Base-by-base conservation (phyloP, 192 early-diverging fungal species). In the Coemansia sp. region DNA sequence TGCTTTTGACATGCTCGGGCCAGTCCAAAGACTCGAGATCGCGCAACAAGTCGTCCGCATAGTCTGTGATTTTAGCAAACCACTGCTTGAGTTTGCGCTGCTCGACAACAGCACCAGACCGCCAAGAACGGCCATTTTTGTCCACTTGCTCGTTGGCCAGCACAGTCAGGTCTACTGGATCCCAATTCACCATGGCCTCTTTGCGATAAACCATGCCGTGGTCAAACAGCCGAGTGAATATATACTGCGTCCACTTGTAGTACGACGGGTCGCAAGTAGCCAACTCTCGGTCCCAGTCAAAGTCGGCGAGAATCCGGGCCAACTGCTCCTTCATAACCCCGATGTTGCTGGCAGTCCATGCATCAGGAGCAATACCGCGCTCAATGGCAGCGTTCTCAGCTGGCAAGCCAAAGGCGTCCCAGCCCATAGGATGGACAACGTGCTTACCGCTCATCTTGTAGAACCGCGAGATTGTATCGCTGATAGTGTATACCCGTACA, bases 401-500 rank as follows among this genome's bases (percentile, higher is more conserved):
- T 0, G 97, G 97, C n/a, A 98, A 82, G 1, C 97, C 97, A 84
- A 98, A 98, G 7, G 94, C 90, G 73, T 98, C 97, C 95, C 95
- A 98, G 14, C 94, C 97, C 90, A 98, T 98, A 5, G 97, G 97
- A 67, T 93, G 88, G 1, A 95, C 76, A 11, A 94, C 94, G 39
- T 88, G 74, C 53, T 85, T 86, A 17, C 93, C 93, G 64, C 73
- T 78, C 90, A 96, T 91, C 41, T 85, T 75, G 46, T 90, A 75
- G 67, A 91, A 95, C 23, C 95, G 85, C 7, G 93, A 85, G 9
- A 98, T 63, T 14, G 90, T 89, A 67, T 98, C 95, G 67, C 90
- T 88, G 63, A 98, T 95, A 2, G 96, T 91, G 78, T 98, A 98
- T 2, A 98, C 94, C n/a, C 96, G 87, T 11, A 96, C 89, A 74